Evolutionary conservation across 1,139 yeast genomes (phyloP), one percentile per base, ranked within the genome.

Genomic region (Kluyveromyces marxianus): DNA sequence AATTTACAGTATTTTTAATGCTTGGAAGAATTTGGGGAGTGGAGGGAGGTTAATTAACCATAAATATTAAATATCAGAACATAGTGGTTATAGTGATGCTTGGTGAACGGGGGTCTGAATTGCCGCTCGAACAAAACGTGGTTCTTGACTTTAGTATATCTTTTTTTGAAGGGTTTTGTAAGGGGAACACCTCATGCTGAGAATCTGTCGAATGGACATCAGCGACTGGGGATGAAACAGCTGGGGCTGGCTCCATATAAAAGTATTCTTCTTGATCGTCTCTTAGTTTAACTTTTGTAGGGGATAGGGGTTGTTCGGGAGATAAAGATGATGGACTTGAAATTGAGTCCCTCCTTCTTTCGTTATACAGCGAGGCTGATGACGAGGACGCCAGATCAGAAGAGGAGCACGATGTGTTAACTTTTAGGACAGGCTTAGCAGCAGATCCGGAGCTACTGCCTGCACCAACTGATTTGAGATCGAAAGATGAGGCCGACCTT

Each of bases 191-290:
- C 5, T 25, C 38, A 21, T 25, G 14, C 7, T 26, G 34, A 37
- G 32, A 14, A 37, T 37, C 29, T 5, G 7, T 25, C 7, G 10
- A 25, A 25, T 6, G 30, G 14, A 14, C 8, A 4, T 8, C 8
- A 14, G 6, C 42, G n/a, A 45, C 36, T n/a, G 35, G 25, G 3
- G 42, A 25, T 25, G 32, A 34, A 14, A 14, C 21, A 14, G 42
- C 29, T 7, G 66, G 66, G 37, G 57, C 44, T 4, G 65, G 65
- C 41, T 62, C 66, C 48, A 55, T 51, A 44, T 62, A 62, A 38
- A 51, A 54, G 44, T 58, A 57, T 32, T 52, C 43, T 45, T 57
- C 52, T 6, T 56, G 50, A 38, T 57, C 57, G 21, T 52, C 50
- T 24, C 52, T 51, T 45, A 61, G 56, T 44, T 49, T 57, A 38